These are phyloP conservation scores for Coniferiporia sulphurascens DNA, from an alignment of 1,284 basidiomycete genomes.

Conservation along the genomic window DNA sequence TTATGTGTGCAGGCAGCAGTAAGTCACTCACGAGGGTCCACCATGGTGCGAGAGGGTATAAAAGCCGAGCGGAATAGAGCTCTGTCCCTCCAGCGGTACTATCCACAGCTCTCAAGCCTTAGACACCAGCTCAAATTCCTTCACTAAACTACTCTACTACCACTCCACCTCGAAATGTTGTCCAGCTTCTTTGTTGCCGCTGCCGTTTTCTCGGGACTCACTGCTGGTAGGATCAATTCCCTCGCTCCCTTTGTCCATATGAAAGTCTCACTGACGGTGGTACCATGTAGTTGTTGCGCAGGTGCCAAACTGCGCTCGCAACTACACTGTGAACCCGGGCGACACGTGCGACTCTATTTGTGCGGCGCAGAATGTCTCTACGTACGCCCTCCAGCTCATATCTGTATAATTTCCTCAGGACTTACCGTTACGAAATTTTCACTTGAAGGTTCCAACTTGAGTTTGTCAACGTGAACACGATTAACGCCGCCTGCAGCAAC, in stretches of 20 bases:
- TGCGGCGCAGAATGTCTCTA: constrained; percentile 38
- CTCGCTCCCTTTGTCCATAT: not conserved
- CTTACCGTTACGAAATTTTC: not conserved
- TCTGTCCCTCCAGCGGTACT: not conserved
- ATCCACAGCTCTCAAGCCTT: not conserved
- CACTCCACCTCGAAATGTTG: not conserved
- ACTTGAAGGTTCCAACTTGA: constrained; percentile 40
- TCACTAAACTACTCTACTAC: not conserved
- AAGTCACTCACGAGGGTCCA: too few relatives aligned
- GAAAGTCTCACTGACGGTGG: too few relatives aligned
- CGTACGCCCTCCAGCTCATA: constrained; percentile 25
- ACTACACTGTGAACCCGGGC: constrained; percentile 37
- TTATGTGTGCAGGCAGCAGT: too few relatives aligned
- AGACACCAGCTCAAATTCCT: not conserved
- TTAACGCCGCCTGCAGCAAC: constrained; percentile 40
- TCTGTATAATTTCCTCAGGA: not conserved
- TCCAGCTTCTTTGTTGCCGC: not conserved
- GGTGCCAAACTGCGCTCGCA: constrained; percentile 32
- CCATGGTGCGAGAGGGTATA: not conserved
- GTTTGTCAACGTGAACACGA: constrained; percentile 32
- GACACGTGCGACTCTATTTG: constrained; percentile 47
- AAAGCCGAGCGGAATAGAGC: not conserved
- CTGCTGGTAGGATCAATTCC: not conserved
- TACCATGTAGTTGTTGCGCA: not conserved
- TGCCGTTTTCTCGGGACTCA: not conserved